Evolutionary conservation across 345 rosid genomes (phyloP).

Genomic region (Triadica sebifera): DNA sequence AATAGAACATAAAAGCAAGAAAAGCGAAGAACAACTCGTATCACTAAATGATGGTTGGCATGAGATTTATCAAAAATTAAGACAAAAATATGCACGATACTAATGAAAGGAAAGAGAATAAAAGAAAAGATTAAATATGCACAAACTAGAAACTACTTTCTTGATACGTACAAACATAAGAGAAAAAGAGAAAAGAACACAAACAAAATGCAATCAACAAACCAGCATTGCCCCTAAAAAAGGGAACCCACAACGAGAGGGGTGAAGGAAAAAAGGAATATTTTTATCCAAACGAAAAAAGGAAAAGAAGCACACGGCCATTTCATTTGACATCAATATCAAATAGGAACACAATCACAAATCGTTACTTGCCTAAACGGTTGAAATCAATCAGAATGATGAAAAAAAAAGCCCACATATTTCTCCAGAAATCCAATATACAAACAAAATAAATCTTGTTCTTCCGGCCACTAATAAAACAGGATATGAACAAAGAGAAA

Average conservation of each 20-base stretch:
- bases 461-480: background rate
- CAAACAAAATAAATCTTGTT: background rate
- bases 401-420: background rate
- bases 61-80: conserved; percentile 4
- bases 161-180: too few relatives aligned
- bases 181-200: background rate
- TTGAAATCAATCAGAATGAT: background rate
- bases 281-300: background rate
- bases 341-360: background rate
- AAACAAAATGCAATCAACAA: conserved; percentile 12
- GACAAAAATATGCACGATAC: conserved; percentile 6
- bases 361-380: background rate
- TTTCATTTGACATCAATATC: conserved; percentile 13
- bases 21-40: conserved; percentile 4
- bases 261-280: background rate
- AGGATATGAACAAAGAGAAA: background rate
- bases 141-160: background rate
- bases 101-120: conserved; percentile 1
- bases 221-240: conserved; percentile 19
- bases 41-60: background rate
- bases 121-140: conserved; percentile 13
- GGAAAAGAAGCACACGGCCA: too few relatives aligned
- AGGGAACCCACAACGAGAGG: conserved; percentile 25
- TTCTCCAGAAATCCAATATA: background rate
- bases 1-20: conserved; percentile 18